Conservation (phyloP, 202 grass and related monocot species). For the Setaria viridis region DNA sequence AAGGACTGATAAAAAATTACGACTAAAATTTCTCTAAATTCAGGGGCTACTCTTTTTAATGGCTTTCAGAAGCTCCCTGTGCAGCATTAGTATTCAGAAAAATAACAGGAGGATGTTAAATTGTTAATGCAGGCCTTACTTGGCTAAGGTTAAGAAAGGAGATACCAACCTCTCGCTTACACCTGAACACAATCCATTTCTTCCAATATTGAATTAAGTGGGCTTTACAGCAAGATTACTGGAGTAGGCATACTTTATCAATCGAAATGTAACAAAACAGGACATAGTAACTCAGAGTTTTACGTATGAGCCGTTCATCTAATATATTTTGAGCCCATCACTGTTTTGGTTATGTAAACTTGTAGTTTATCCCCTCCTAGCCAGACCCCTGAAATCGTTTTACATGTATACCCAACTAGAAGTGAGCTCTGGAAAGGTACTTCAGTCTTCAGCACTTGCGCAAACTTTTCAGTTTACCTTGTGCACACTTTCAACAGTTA, state of each 20-base stretch:
- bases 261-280: neutral
- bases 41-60: neutral
- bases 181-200: constrained; percentile 3
- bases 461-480: neutral
- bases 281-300: neutral
- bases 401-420: constrained; percentile 7
- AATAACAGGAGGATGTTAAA: neutral
- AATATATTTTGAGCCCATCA: neutral
- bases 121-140: neutral
- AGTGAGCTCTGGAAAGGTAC: neutral
- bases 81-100: neutral
- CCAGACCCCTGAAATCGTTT: neutral
- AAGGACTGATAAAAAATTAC: neutral
- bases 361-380: neutral
- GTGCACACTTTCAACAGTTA: neutral
- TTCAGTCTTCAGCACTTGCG: neutral
- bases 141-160: constrained; percentile 2
- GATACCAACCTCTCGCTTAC: neutral
- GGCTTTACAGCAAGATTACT: neutral
- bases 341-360: neutral
- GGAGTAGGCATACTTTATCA: neutral
- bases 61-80: neutral
- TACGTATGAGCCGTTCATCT: neutral
- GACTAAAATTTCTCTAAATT: neutral
- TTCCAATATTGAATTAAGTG: neutral